phyloP scores from a whole-genome alignment of 2,329 filamentous ascomycete genomes.

The Cladorrhinum sp. region DNA sequence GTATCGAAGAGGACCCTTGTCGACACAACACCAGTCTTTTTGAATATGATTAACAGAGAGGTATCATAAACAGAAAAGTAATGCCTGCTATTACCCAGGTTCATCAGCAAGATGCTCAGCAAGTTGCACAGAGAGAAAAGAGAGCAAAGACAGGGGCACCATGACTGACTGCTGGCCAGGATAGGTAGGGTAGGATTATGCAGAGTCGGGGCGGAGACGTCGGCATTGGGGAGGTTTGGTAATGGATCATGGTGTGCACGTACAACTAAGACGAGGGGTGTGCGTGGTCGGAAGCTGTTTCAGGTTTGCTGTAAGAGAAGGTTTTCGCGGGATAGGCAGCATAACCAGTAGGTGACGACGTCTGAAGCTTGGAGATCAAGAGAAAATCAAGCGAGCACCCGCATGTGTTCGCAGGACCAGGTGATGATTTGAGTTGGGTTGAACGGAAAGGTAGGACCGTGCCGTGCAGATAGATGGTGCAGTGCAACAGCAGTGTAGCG shows the following conservation, averaged over 20 bases:
- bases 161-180: neutral
- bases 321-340: slow-evolving; percentile 11
- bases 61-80: neutral
- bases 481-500: neutral
- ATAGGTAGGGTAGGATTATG: slow-evolving; percentile 4
- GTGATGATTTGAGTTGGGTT: neutral
- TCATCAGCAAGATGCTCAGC: neutral
- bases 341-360: slow-evolving; percentile 22
- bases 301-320: slow-evolving; percentile 36
- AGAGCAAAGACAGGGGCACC: neutral
- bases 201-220: slow-evolving; percentile 4
- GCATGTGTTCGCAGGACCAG: slow-evolving; percentile 20
- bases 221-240: slow-evolving; percentile 14
- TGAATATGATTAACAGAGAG: neutral
- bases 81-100: neutral
- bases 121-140: neutral
- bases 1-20: slow-evolving; percentile 32
- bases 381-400: slow-evolving; percentile 34
- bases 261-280: slow-evolving; percentile 14
- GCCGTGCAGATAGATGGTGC: neutral
- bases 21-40: slow-evolving; percentile 7
- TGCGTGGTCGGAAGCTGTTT: slow-evolving; percentile 32
- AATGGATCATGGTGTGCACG: slow-evolving; percentile 20
- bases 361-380: slow-evolving; percentile 35
- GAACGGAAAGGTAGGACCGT: slow-evolving; percentile 10